Percentiles rank a stretch among this genome's conserved stretches.
phyloP scores from a whole-genome alignment of 2,329 filamentous ascomycete species.

The Trichocomaceae sp. region DNA sequence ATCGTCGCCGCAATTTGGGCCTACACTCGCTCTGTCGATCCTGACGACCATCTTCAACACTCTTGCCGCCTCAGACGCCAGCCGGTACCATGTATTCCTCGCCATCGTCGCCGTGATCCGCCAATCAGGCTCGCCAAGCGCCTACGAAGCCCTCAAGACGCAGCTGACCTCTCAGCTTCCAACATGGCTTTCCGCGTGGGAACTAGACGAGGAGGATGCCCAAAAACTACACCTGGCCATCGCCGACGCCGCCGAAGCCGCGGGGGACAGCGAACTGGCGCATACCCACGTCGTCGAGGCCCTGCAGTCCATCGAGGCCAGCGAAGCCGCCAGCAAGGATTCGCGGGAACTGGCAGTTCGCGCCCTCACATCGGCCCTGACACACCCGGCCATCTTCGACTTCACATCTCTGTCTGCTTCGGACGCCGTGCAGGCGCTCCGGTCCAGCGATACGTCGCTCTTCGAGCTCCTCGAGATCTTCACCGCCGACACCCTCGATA shows the following conservation, averaged over 20 bases:
- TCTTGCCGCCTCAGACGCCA: conserved; percentile 65
- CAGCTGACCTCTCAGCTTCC: conserved; percentile 74
- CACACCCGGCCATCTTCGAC: conserved; percentile 61
- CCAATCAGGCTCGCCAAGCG: conserved; percentile 58
- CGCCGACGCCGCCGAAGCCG: conserved; percentile 70
- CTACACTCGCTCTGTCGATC: conserved; percentile 78
- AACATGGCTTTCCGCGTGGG: conserved; percentile 76
- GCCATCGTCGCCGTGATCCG: conserved; percentile 81
- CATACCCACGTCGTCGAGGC: conserved; percentile 69
- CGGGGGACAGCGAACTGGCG: conserved; percentile 68
- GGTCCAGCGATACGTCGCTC: conserved; percentile 74
- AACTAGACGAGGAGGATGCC: conserved; percentile 71
- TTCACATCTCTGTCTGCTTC: conserved; percentile 65
- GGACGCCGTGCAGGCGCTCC: conserved; percentile 76
- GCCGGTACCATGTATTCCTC: conserved; percentile 85
- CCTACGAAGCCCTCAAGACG: conserved; percentile 77
- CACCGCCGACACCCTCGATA: conserved; percentile 85
- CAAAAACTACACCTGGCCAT: conserved; percentile 80
- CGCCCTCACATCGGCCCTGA: conserved; percentile 61
- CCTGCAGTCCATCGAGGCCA: conserved; percentile 65
- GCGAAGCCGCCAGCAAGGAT: conserved; percentile 49
- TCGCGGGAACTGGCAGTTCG: conserved; percentile 55
- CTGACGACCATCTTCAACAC: conserved; percentile 97
- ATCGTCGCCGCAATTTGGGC: conserved; percentile 77
- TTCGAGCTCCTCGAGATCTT: conserved; percentile 94